A percentile compares a stretch with the other conserved stretches of the same genome.
Conservation (phyloP, 371 early-diverging fungal species). For the Saksenaea vasiformis region DNA sequence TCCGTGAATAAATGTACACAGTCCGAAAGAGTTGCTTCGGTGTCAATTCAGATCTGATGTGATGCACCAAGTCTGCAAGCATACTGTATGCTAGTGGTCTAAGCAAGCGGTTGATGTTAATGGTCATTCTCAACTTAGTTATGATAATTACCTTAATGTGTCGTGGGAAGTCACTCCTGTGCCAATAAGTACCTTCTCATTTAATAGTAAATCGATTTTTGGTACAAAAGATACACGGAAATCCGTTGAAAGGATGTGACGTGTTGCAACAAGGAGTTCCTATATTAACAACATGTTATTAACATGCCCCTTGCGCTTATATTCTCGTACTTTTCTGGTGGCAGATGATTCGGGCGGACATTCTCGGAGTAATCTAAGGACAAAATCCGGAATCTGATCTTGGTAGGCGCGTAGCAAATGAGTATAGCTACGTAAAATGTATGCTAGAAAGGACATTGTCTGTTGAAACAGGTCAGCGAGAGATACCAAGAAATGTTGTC, state of each 20-base stretch:
- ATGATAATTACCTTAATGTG: constrained; percentile 65
- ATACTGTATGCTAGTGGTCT: constrained; percentile 92
- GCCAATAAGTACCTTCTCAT: constrained; percentile 91
- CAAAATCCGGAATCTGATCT: constrained; percentile 84
- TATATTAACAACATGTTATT: constrained; percentile 19
- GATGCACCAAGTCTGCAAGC: constrained; percentile 94
- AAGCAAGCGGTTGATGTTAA: background rate
- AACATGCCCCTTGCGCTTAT: background rate
- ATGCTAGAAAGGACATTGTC: constrained; percentile 96
- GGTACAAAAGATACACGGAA: constrained; percentile 86
- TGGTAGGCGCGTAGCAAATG: constrained; percentile 72
- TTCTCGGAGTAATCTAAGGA: constrained; percentile 84
- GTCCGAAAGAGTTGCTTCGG: constrained; percentile 77
- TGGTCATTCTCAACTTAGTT: background rate
- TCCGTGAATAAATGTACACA: constrained; percentile 87
- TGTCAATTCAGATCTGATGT: constrained; percentile 85
- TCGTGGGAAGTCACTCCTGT: constrained; percentile 92
- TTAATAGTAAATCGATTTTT: constrained; percentile 85
- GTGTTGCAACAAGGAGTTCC: constrained; percentile 93
- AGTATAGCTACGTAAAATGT: constrained; percentile 84
- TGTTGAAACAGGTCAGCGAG: constrained; percentile 23
- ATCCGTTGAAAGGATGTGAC: constrained; percentile 93
- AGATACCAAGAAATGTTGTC: background rate
- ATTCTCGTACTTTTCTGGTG: constrained; percentile 77
- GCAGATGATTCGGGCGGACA: constrained; percentile 95